Base-by-base conservation (phyloP, 768 basidiomycete species). In the Tricholoma bakamatsutake region DNA sequence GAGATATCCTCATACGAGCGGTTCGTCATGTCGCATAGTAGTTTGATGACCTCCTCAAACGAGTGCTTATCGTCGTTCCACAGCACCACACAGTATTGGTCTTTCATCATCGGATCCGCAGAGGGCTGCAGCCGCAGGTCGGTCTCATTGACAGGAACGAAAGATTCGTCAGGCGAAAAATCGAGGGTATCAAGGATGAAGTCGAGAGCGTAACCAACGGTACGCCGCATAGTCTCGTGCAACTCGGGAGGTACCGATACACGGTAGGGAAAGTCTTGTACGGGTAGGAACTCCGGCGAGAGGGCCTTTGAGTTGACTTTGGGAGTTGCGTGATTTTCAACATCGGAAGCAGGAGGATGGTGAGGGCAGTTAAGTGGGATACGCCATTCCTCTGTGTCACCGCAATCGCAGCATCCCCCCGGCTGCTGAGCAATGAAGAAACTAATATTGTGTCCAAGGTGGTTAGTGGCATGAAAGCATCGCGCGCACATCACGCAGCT, bases 31-130 rank as follows among this genome's bases (percentile, higher is more conserved):
- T 88, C 88, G 55, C 78, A 76, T 5, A 91, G 71, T 40, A 93
- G 79, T 57, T 82, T 80, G 59, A 87, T 87, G 53, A 97, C 85
- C 64, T 98, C 93, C 50, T 88, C 85, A 63, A 87, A 89, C 0
- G 92, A 93, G 69, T 98, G 97, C 62, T 95, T 96, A 69, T 99
- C 97, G 69, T 97, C 95, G 72, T 95, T 94, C 94, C 94, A 98
- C 4, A 98, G 71, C 27, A 96, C 76, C 55, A 98, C 78, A 43
- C 88, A 86, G 62, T 85, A 92, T 53, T 85, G 80, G 61, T 92
- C 89, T 58, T 85, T 86, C 74, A 80, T 79, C 79, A 87, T 83
- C 9, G 89, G 88, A 61, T 93, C 89, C 5, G 81, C 84, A 1
- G 88, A 84, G 8, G 87, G 83, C 63, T 92, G 87, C 11, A 85